phyloP scores from a whole-genome alignment of 345 rosid species.

The Bruguiera sexangula region DNA sequence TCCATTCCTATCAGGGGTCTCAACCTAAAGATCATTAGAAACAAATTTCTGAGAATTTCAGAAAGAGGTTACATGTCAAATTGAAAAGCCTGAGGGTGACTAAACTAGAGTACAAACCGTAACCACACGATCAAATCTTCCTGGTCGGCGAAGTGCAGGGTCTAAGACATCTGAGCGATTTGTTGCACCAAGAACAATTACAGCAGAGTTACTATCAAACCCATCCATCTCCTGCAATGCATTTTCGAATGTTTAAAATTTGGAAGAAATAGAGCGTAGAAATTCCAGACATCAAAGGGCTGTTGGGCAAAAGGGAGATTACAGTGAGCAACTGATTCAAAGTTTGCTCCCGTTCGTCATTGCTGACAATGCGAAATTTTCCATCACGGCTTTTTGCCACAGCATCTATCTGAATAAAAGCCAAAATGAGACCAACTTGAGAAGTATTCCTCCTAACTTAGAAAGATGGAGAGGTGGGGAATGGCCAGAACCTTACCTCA shows the following conservation, averaged over 20 bases:
- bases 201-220: conserved; percentile 91
- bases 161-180: conserved; percentile 96
- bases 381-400: conserved; percentile 99
- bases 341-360: conserved; percentile 96
- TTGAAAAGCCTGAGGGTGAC: conserved; percentile 12
- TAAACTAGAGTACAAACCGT: conserved; percentile 50
- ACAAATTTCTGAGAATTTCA: conserved; percentile 13
- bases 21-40: conserved; percentile 54
- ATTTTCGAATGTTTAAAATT: conserved; percentile 18
- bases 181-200: conserved; percentile 97
- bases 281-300: conserved; percentile 2
- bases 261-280: background rate
- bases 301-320: conserved; percentile 22
- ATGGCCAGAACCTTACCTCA: conserved; percentile 49
- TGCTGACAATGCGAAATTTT: conserved; percentile 77
- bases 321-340: conserved; percentile 96
- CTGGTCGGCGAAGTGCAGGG: conserved; percentile 92
- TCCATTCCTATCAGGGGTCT: conserved; percentile 84
- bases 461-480: background rate
- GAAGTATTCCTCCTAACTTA: too few relatives aligned
- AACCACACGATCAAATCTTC: conserved; percentile 97
- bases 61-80: conserved; percentile 6
- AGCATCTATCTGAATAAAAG: conserved; percentile 78
- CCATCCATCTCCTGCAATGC: conserved; percentile 96
- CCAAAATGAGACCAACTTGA: background rate